Percentiles rank a stretch among this genome's conserved stretches.
phyloP scores from a whole-genome alignment of 176 grass and related monocot species.

The Elymus sibiricus region DNA sequence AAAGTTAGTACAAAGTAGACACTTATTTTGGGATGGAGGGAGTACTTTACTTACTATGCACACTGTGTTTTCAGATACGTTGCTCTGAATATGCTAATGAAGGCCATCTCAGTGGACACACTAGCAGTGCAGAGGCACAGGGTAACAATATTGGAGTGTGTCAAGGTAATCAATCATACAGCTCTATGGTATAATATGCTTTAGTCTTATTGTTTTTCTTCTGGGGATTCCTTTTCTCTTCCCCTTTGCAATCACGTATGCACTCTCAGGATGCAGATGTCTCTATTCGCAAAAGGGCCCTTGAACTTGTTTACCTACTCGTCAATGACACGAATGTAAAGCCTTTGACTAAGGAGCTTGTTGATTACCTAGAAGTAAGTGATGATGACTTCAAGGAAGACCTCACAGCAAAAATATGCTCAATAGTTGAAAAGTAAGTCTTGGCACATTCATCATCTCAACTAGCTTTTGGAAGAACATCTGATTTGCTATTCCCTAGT shows the following conservation, averaged over 20 bases:
- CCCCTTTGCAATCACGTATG: constrained; percentile 25
- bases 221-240: constrained; percentile 13
- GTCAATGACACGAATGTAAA: constrained; percentile 92
- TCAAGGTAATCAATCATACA: constrained; percentile 62
- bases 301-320: constrained; percentile 89
- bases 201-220: constrained; percentile 7
- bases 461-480: constrained; percentile 1
- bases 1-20: too few species aligned
- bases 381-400: constrained; percentile 99
- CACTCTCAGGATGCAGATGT: constrained; percentile 93
- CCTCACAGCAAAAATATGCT: constrained; percentile 91
- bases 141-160: constrained; percentile 92
- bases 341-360: constrained; percentile 90
- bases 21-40: too few species aligned
- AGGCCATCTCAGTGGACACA: constrained; percentile 79
- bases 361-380: constrained; percentile 96
- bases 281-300: constrained; percentile 97
- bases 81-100: constrained; percentile 95
- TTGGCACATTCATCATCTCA: not conserved
- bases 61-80: constrained; percentile 70
- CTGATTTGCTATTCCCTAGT: constrained; percentile 9
- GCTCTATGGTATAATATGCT: not conserved
- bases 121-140: constrained; percentile 98
- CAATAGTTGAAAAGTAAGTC: constrained; percentile 97
- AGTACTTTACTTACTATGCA: not conserved